Percentiles rank a stretch among this genome's conserved stretches.
These are phyloP conservation scores for Salix udensis DNA, from an alignment of 345 rosid genomes.

Conservation along the genomic window DNA sequence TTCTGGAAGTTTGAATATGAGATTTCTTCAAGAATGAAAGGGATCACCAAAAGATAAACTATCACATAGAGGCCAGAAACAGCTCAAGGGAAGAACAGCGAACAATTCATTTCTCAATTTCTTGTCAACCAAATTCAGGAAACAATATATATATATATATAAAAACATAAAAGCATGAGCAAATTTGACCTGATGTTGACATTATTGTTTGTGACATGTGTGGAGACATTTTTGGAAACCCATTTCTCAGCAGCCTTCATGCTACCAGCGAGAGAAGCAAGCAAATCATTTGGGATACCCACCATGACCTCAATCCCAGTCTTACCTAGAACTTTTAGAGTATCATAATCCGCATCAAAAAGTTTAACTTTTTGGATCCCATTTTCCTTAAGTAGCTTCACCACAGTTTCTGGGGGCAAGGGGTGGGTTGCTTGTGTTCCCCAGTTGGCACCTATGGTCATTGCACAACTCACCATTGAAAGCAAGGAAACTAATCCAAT, in stretches of 20 bases:
- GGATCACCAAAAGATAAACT: background rate
- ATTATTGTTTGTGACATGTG: constrained; percentile 46
- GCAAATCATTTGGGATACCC: constrained; percentile 96
- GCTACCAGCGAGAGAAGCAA: constrained; percentile 53
- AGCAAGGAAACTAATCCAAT: constrained; percentile 29
- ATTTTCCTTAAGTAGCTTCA: constrained; percentile 63
- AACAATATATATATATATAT: too few relatives aligned
- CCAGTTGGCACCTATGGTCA: constrained; percentile 56
- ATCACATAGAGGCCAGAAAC: background rate
- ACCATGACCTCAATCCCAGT: constrained; percentile 91
- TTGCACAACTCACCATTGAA: constrained; percentile 32
- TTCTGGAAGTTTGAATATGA: too few relatives aligned
- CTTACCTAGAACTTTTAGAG: constrained; percentile 64
- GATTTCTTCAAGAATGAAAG: too few relatives aligned
- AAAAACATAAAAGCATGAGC: background rate
- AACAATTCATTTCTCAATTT: background rate
- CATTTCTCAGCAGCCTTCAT: constrained; percentile 84
- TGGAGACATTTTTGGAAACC: constrained; percentile 79
- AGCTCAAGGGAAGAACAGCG: background rate
- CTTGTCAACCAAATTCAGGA: background rate
- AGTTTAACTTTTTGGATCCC: constrained; percentile 81
- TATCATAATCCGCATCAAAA: constrained; percentile 75
- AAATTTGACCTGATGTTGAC: constrained; percentile 73
- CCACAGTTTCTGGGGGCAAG: constrained; percentile 69
- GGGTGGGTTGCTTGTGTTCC: constrained; percentile 83